Base-by-base conservation (phyloP, 495 filamentous ascomycete species). In the Hyphodiscus hymeniophilus region DNA sequence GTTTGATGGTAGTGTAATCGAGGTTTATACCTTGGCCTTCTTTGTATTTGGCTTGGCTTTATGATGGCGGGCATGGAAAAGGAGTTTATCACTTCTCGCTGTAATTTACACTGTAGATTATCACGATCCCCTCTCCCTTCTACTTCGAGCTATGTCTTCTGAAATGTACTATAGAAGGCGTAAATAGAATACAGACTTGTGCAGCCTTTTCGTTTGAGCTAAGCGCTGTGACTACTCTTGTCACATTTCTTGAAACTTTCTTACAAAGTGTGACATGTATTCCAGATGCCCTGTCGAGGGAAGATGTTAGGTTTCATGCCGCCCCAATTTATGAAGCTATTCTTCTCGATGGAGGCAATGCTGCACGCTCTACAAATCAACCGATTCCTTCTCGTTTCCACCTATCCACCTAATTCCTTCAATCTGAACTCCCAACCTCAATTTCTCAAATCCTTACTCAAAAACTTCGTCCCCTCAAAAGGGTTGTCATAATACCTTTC, bases 401-500 rank as follows among this genome's bases (percentile, higher is more conserved):
- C 40, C 6, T 30, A 43, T 12, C 21, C 22, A 11, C 17, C 17
- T 7, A 15, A 17, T 16, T 16, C 18, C 33, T 36, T 36, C 13
- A 36, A 36, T 13, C 33, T 6, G 4, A 4, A 36, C 6, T 6
- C 33, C 33, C n/a, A n/a, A n/a, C n/a, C n/a, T n/a, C n/a, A n/a
- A n/a, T n/a, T n/a, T n/a, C 13, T 36, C 33, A 36, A 13, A 13
- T 41, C 21, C 32, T 6, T 17, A 18, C 18, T 28, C 21, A 57
- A 31, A 52, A 71, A 72, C 0, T 56, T 50, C 3, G 74, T 76
- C 21, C 65, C 67, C 26, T 69, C 52, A 22, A 80, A 33, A 7
- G 78, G 79, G 16, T 69, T 81, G 5, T 75, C 66, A 62, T 82
- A 80, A 50, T 81, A 84, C 7, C 65, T 48, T 40, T 63, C 63